A percentile compares a stretch with the other conserved stretches of the same genome.
phyloP scores from a whole-genome alignment of 495 filamentous ascomycete genomes.

The Tuber calosporum region DNA sequence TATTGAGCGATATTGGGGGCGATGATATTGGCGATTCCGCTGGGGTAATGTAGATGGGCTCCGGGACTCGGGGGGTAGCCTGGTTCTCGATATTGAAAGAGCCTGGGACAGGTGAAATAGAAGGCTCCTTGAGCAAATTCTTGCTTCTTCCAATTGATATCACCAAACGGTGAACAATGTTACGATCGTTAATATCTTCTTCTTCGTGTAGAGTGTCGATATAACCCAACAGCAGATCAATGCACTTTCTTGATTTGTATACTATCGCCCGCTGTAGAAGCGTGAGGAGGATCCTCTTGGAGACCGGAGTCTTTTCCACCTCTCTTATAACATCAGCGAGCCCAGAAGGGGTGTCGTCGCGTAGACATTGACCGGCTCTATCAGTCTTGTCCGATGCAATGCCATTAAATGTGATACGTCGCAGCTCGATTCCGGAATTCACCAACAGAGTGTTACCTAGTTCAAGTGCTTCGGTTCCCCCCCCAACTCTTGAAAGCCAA shows the following conservation, averaged over 20 bases:
- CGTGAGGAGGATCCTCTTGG: slow-evolving; percentile 61
- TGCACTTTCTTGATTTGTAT: slow-evolving; percentile 58
- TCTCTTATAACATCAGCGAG: slow-evolving; percentile 57
- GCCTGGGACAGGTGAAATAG: slow-evolving; percentile 43
- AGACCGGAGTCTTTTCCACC: slow-evolving; percentile 49
- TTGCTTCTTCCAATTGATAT: slow-evolving; percentile 80
- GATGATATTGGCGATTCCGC: slow-evolving; percentile 59
- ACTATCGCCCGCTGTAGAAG: slow-evolving; percentile 79
- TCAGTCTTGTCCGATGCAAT: slow-evolving; percentile 63
- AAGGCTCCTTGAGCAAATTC: slow-evolving; percentile 44
- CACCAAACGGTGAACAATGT: slow-evolving; percentile 84
- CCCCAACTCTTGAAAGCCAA: slow-evolving; percentile 75
- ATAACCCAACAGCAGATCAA: slow-evolving; percentile 59
- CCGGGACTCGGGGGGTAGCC: slow-evolving; percentile 13
- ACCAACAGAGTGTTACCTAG: slow-evolving; percentile 46
- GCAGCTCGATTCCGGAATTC: slow-evolving; percentile 44
- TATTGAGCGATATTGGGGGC: slow-evolving; percentile 51
- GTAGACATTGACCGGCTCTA: slow-evolving; percentile 67
- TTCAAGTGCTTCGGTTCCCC: slow-evolving; percentile 61
- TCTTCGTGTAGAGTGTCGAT: slow-evolving; percentile 70
- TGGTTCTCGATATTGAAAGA: not conserved
- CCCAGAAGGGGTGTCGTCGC: slow-evolving; percentile 59
- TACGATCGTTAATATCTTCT: slow-evolving; percentile 87
- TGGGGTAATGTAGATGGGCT: slow-evolving; percentile 63
- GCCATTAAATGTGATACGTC: slow-evolving; percentile 57